Evolutionary conservation across 257 asterid species (phyloP), one percentile per base, ranked within the genome.

Genomic region (Cinchona pubescens): DNA sequence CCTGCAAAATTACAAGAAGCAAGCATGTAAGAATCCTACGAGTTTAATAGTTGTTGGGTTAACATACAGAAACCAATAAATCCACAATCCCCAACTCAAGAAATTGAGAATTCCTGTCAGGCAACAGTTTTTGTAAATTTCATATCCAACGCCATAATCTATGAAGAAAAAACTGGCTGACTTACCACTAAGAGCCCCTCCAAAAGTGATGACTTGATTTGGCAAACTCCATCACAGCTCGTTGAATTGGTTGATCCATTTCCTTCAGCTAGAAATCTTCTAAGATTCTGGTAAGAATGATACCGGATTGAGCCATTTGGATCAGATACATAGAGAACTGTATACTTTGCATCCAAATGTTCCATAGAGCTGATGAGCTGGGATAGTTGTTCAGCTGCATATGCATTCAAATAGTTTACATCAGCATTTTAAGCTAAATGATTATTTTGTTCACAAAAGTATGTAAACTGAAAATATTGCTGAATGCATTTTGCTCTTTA

Each of bases 101-200:
- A 35, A 62, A 25, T 23, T 27, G 61, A 23, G n/a, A 30, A 38
- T 12, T 56, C 15, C 25, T 30, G 35, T 35, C n/a, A 62, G 42
- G 42, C n/a, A 35, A 29, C 23, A 3, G 2, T 29, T 21, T 55
- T 30, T 21, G 6, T 21, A 53, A 38, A 71, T 53, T 19, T n/a
- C 38, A 55, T 35, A 56, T 7, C 55, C 75, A 49, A 82, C 19
- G 71, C 40, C 75, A 75, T 49, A 78, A 68, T 34, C 62, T 60
- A 35, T 11, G 53, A 67, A 60, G 18, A 62, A 38, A 67, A 76
- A 43, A 12, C 69, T 21, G 73, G 68, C 29, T 27, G 43, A 82
- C 96, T 83, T 87, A 95, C 99, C 86, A 95, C 99, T 25, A 95
- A 74, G 40, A 95, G 46, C 72, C 98, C 96, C 87, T 95, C 99